Evolutionary conservation across 2,329 filamentous ascomycete species (phyloP), one percentile per base, ranked within the genome.

Genomic region (Phaeosphaeria sp.): DNA sequence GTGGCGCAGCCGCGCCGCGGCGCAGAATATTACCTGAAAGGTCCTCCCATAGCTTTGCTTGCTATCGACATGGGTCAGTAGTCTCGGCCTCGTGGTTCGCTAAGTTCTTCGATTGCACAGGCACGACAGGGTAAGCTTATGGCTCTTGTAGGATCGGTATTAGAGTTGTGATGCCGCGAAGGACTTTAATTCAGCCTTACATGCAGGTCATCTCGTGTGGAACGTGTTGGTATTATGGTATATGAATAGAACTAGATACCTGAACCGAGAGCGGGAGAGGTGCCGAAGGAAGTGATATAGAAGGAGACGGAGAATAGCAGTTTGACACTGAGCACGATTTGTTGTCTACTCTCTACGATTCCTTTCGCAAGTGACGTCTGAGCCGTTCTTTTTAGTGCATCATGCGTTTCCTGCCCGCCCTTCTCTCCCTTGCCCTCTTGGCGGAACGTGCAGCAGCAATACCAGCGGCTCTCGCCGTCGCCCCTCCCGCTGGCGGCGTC

Each of bases 401-500:
- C 6, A 36, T 55, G 18, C 51, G 7, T 22, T 46, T 17, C 25
- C 20, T n/a, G 18, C 8, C 7, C 18, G 11, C 6, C 20, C 21
- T 7, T 9, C 18, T 44, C 18, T 44, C 21, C n/a, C 21, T 21
- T 8, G 42, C 42, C 11, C 21, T 20, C 18, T 8, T 24, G 3
- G 51, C 46, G 9, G 2, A 40, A 11, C 39, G 48, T 17, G 47
- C 24, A 15, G 49, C 54, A 17, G 59, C 51, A 27, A 36, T 36
- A 36, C 30, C 30, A 3, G 30, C 30, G 30, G 30, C 30, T 13
- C 30, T 36, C 15, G 53, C 56, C 20, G 42, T 59, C 5, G 47
- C 40, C 15, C 66, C 68, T 11, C 62, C 65, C 1, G 50, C 51
- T 45, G 67, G 67, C n/a, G 46, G 33, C 6, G 60, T 66, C 13